Evolutionary conservation across 345 rosid genomes (phyloP), one percentile per base, ranked within the genome.

Genomic region (Sonneratia caseolaris): DNA sequence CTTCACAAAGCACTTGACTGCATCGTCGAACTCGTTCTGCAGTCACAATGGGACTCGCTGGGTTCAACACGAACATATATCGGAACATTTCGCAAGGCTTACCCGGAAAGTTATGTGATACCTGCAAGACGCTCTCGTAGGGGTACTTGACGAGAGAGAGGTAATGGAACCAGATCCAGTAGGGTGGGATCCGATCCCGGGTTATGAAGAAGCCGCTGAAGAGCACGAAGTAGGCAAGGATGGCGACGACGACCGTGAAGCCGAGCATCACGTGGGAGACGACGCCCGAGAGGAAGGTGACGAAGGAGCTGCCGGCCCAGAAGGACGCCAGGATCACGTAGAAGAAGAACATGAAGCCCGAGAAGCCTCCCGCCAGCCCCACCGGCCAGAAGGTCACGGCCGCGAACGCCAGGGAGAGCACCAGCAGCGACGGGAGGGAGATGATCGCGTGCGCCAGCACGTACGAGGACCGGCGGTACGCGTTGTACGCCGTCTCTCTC

Each of bases 151-250:
- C 96, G 0, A 94, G 79, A 0, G 98, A 94, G 4, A 90, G 70
- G 84, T 90, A 94, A 77, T 94, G 97, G 71, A 94, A 90, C 98
- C 98, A 92, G 53, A 87, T 56, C 98, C 98, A 92, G 76, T 87
- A 94, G 0, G 64, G 16, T 6, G 97, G 97, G 72, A 94, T 86
- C 10, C 98, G 80, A 38, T 89, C 84, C 0, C 91, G 73, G 1
- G 95, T 82, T 56, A 94, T 90, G 91, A 94, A 92, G 89, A 94
- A 91, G 40, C 98, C 98, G 1, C 97, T 88, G 84, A 94, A 90
- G 45, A 94, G 89, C 10, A 94, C 84, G 83, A 90, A 92, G 69
- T 92, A 94, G 6, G 98, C 93, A 37, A 91, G 72, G 61, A 91
- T 81, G 69, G 97, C 95, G 0, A 94, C 91, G 0, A 91, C 96